Percentiles rank a stretch among this genome's conserved stretches.
phyloP scores from a whole-genome alignment of 495 filamentous ascomycete genomes.

The Halenospora varia region DNA sequence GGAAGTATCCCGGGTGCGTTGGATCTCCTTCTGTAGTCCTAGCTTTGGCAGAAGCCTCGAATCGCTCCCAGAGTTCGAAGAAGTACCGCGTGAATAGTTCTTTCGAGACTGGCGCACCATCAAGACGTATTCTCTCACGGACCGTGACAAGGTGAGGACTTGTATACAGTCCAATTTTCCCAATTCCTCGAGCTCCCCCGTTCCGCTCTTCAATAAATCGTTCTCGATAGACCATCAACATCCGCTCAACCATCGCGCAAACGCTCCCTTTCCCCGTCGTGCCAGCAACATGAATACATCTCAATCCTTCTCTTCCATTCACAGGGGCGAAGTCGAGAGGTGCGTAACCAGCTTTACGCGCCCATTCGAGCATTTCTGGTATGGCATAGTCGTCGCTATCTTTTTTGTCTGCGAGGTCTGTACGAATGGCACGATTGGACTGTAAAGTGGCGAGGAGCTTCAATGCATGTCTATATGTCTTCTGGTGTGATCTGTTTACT shows the following conservation, averaged over 20 bases:
- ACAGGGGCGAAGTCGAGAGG: conserved; percentile 30
- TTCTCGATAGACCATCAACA: conserved; percentile 15
- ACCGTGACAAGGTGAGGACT: conserved; percentile 59
- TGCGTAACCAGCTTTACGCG: conserved; percentile 67
- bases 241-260: conserved; percentile 18
- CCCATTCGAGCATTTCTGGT: conserved; percentile 83
- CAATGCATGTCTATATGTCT: conserved; percentile 40
- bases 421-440: conserved; percentile 62
- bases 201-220: background rate
- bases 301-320: conserved; percentile 12
- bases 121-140: conserved; percentile 62
- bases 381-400: conserved; percentile 72
- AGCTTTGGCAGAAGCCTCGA: conserved; percentile 58
- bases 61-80: conserved; percentile 60
- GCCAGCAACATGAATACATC: conserved; percentile 52
- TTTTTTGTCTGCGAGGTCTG: conserved; percentile 26
- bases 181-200: conserved; percentile 7
- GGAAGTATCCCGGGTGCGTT: conserved; percentile 74
- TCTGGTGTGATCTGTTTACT: too few relatives aligned
- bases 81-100: conserved; percentile 56
- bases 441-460: conserved; percentile 64
- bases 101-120: conserved; percentile 45
- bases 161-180: conserved; percentile 59
- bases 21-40: background rate
- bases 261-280: conserved; percentile 61